Base-by-base conservation (phyloP, 768 basidiomycete species). In the Lentinus tigrinus region DNA sequence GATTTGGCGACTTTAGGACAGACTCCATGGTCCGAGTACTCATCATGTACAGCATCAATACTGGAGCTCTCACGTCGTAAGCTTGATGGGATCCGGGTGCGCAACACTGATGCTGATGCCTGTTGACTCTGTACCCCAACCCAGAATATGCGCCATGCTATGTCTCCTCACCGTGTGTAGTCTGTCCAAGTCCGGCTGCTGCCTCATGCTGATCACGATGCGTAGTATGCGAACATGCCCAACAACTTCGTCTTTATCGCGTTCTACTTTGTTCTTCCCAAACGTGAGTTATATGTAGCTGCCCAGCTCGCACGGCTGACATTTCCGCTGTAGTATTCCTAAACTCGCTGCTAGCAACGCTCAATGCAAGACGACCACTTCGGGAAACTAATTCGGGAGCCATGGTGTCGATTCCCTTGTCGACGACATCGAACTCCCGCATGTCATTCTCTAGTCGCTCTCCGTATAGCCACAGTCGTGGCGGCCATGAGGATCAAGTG, bases 41-140 rank as follows among this genome's bases (percentile, higher is more conserved):
- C 13, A 66, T 67, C 40, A 28, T 67, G 46, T 69, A 69, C 57
- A 61, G 63, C 42, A 54, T 66, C n/a, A 67, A 69, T 39, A 66
- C 66, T 6, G 65, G 67, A 26, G 56, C 62, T 37, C 50, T 69
- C 49, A 69, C 68, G 16, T 65, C 65, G 67, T 65, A 13, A 31
- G 65, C 28, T 26, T 38, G 21, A 38, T 11, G 31, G 13, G 34
- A 16, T 17, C 23, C 31, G 23, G 27, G 5, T 17, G 52, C 24
- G 17, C 37, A 16, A 26, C 46, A 3, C 17, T 23, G 14, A 31
- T 51, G 26, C 36, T 16, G 5, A 14, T n/a, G 4, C 56, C 26
- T 34, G 26, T 48, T 10, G 19, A 7, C 26, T 26, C 16, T 4
- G 27, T 9, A 38, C 24, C 19, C 7, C 27, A 40, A 5, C 23